Base-by-base conservation (phyloP, 2,329 filamentous ascomycete genomes). In the Diaporthe aspalathi region DNA sequence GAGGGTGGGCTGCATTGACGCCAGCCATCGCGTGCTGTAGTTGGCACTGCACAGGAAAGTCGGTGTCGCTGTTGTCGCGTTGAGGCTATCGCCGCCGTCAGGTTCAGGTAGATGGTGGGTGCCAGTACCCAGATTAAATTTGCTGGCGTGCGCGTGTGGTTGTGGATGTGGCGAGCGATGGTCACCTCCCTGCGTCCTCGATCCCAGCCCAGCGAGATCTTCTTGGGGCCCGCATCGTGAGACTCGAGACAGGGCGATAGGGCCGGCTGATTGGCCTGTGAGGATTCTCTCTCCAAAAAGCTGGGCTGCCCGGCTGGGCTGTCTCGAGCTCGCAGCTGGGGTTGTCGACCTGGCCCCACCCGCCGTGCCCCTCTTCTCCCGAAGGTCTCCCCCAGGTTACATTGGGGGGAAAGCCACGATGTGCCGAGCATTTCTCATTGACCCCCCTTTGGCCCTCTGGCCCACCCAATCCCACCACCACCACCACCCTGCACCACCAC, bases 231-330 rank as follows among this genome's bases (percentile, higher is more conserved):
- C 40, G 57, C 57, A 63, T 63, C 57, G 57, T 63, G 43, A 63
- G n/a, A n/a, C n/a, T n/a, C n/a, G n/a, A n/a, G 43, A 63, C 60
- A 63, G 60, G 60, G 27, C 60, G 60, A 35, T 43, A 63, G 60
- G 60, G 60, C 5, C 43, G 60, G 20, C 43, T 63, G 60, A 63
- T 63, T 63, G 60, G 60, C 20, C 60, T 49, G 43, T 17, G 7
- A 8, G 12, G 17, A 27, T 20, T 35, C 27, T 63, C 24, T 47
- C 47, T 17, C 57, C 57, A 63, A 63, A 63, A 63, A 63, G 57
- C 35, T 35, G 57, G 57, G 57, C 57, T 49, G 56, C 35, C 35
- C 9, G 12, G 6, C 35, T 38, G 35, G 32, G 32, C 32, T 35
- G 32, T 32, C 22, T 45, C 14, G 40, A n/a, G 22, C 56, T 29